Evolutionary conservation across 2,329 filamentous ascomycete species (phyloP).

Genomic region (Gnomoniopsis smithogilvyi): DNA sequence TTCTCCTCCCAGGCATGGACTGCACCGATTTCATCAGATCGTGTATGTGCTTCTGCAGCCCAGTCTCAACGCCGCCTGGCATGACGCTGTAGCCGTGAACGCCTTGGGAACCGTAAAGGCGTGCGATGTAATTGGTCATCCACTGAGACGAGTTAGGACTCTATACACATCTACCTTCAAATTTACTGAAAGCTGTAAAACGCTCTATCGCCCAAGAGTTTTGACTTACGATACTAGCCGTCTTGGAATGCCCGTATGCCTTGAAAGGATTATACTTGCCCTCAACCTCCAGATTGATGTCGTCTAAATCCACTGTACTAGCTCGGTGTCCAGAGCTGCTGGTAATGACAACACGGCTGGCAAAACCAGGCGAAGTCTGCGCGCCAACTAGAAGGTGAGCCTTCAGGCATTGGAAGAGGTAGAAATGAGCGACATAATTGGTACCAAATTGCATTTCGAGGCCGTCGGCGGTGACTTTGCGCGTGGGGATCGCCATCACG

Average conservation of each 20-base stretch:
- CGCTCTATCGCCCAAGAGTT: no score
- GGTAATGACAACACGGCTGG: conserved; percentile 42
- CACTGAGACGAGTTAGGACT: conserved; percentile 21
- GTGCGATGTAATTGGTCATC: conserved; percentile 44
- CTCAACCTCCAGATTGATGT: conserved; percentile 35
- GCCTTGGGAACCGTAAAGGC: conserved; percentile 35
- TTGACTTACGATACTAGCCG: conserved; percentile 34
- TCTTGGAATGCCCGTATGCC: conserved; percentile 42
- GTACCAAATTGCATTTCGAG: conserved; percentile 49
- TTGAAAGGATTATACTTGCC: conserved; percentile 29
- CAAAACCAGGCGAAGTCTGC: conserved; percentile 30
- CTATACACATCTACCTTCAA: no score
- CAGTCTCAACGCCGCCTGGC: conserved; percentile 39
- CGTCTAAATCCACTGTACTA: conserved; percentile 31
- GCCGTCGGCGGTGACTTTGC: conserved; percentile 37
- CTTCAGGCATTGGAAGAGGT: conserved; percentile 47
- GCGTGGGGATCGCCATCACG: conserved; percentile 35
- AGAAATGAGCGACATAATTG: conserved; percentile 51
- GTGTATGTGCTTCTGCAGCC: conserved; percentile 26
- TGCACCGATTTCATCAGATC: conserved; percentile 15
- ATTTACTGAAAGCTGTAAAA: no score
- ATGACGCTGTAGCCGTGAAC: conserved; percentile 40
- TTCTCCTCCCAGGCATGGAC: conserved; percentile 18
- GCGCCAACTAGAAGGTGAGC: conserved; percentile 36
- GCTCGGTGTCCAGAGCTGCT: conserved; percentile 38